Conservation (phyloP, 108 stramenopile species). For the Discostella stelligeroides region DNA sequence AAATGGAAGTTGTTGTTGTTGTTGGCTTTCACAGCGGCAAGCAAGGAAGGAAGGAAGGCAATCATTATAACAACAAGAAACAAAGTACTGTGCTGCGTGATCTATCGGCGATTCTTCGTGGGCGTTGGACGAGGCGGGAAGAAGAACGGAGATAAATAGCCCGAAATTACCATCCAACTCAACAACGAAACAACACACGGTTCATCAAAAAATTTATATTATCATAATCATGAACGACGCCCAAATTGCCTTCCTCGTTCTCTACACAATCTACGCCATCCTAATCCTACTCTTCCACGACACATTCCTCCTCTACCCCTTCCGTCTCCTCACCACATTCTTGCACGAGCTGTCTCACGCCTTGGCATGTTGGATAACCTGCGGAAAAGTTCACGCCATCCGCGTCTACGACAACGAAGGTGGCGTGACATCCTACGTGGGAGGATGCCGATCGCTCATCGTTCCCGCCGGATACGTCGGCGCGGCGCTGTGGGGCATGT, state of each 20-base stretch:
- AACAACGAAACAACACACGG: too few species aligned
- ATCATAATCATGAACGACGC: conserved; percentile 57
- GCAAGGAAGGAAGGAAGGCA: too few species aligned
- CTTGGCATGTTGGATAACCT: conserved; percentile 51
- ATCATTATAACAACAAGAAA: too few species aligned
- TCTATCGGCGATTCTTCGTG: too few species aligned
- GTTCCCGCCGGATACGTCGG: conserved; percentile 56
- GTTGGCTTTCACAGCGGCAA: too few species aligned
- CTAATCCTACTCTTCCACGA: conserved; percentile 43
- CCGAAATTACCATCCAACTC: too few species aligned
- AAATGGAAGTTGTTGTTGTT: too few species aligned
- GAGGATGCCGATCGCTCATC: conserved; percentile 47
- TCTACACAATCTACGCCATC: conserved; percentile 43
- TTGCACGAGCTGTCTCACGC: conserved; percentile 51
- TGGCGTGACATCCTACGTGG: conserved; percentile 46
- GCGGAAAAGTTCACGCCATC: conserved; percentile 38
- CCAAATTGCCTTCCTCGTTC: conserved; percentile 42
- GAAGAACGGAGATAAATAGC: too few species aligned
- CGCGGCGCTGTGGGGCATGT: conserved; percentile 45
- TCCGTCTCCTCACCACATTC: conserved; percentile 53
- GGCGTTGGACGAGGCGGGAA: too few species aligned
- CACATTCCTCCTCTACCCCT: conserved; percentile 36
- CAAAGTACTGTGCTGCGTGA: too few species aligned
- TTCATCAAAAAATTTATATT: too few species aligned
- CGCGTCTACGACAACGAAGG: conserved; percentile 54